Evolutionary conservation across 1,139 yeast species (phyloP), one percentile per base, ranked within the genome.

Genomic region (Zygoascus sp.): DNA sequence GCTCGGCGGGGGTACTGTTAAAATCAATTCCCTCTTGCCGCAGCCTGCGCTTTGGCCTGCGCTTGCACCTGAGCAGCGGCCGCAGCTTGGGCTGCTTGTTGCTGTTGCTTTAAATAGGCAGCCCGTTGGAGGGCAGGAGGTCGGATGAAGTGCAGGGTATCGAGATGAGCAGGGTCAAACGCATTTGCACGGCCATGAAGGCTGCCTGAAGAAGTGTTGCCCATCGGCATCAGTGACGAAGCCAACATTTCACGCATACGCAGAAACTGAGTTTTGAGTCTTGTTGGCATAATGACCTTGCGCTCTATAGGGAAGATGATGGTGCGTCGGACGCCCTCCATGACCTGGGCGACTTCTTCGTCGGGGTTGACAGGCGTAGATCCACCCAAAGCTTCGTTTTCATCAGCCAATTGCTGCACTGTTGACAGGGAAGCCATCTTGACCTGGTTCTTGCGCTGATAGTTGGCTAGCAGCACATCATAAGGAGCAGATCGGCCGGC

Each of bases 401-500:
- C 66, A 36, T 63, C 65, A 4, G 68, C 70, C 20, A 62, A 52
- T 42, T 63, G 65, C 37, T 62, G 63, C 17, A 62, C 61, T 1
- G 68, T 59, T 3, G 64, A 57, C 34, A 61, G 49, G 30, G 59
- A 55, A n/a, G 66, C 47, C 55, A 83, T 75, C 63, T 86, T 88
- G 44, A 95, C 94, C 66, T 90, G 96, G 63, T 89, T 90, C 55
- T 88, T 79, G 62, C 89, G 82, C 66, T 92, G 98, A 64, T 92
- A 92, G 41, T 88, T 92, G 38, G 92, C 92, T 47, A 92, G 71
- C 48, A 92, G 70, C 17, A 82, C 81, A 66, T 92, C 98, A 65
- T 89, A 92, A 0, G 97, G 92, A 9, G 92, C 89, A 46, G 95
- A 81, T 57, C 98, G 76, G 3, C 97, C 97, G 21, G 81, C 81